Evolutionary conservation across 306 rosid species (phyloP).

Genomic region (Pachyrhizus erosus): DNA sequence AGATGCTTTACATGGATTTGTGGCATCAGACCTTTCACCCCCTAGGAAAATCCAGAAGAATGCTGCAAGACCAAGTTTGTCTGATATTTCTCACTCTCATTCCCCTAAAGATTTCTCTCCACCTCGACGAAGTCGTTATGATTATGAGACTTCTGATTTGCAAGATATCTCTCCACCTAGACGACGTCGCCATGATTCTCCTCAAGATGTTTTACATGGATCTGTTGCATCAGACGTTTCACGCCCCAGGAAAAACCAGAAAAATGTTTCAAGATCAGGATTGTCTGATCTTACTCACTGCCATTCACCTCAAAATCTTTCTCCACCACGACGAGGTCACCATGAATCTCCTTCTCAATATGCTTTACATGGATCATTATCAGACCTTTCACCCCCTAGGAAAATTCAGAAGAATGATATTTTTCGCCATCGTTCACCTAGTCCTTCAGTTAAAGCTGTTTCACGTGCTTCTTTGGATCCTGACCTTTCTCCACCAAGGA

Average conservation of each 20-base stretch:
- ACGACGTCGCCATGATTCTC: conserved; percentile 42
- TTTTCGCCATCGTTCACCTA: conserved; percentile 36
- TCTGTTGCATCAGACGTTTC: conserved; percentile 62
- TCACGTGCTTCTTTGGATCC: conserved; percentile 48
- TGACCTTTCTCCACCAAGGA: conserved; percentile 79
- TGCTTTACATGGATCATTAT: conserved; percentile 43
- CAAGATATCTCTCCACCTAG: conserved; percentile 62
- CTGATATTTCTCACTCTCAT: conserved; percentile 39
- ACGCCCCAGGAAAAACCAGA: conserved; percentile 66
- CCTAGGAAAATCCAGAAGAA: conserved; percentile 64
- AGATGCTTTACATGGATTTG: conserved; percentile 45
- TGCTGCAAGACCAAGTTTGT: conserved; percentile 37
- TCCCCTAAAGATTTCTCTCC: conserved; percentile 54
- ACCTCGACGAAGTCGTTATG: conserved; percentile 47
- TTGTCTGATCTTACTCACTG: conserved; percentile 44
- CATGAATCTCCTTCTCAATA: conserved; percentile 50
- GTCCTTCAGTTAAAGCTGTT: conserved; percentile 34
- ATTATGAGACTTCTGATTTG: conserved; percentile 5
- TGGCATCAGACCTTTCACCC: conserved; percentile 66
- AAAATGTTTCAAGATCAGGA: conserved; percentile 45
- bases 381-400: conserved; percentile 83
- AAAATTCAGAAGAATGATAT: conserved; percentile 54
- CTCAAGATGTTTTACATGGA: conserved; percentile 45
- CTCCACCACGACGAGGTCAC: conserved; percentile 50
- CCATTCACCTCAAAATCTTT: conserved; percentile 50